Evolutionary conservation across 495 filamentous ascomycete species (phyloP), one percentile per base, ranked within the genome.

Genomic region (Geoglossum glabrum): DNA sequence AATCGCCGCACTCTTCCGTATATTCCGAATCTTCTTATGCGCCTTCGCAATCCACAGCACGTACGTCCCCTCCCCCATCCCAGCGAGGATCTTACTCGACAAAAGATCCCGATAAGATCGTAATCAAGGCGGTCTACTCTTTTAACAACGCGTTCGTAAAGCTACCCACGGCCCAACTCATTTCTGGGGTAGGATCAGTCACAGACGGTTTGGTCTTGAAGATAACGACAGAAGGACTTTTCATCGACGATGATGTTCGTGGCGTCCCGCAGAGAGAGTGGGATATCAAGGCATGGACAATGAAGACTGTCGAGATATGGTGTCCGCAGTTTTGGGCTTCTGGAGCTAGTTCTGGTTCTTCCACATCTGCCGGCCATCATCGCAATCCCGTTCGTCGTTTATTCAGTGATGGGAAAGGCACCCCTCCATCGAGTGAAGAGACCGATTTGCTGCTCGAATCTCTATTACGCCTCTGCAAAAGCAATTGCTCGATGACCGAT

Each of bases 281-380:
- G 93, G 92, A 98, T 66, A 78, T 96, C 68, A 96, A 96, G 66
- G 90, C 90, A 19, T 96, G 92, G 92, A 94, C 87, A 13, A 77
- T 98, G 70, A 95, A 90, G 69, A 73, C 82, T 27, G 80, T 92
- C 62, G 92, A 98, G 74, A 82, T 96, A 67, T 90, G 86, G 27
- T 59, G 34, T 47, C 61, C 45, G 28, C 54, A 54, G 10, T 54
- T 38, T 54, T 33, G 58, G 55, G 54, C 54, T 36, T 30, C 28
- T 46, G 33, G 54, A 38, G 26, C 33, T 4, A 45, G 15, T 54
- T 26, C 56, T 58, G n/a, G 19, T 15, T 45, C 56, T 55, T 58
- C 56, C 33, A 28, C 55, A 47, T 52, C 49, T 31, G 25, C 23
- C 49, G 49, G 26, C 19, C 49, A 52, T 28, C 49, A 52, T 52